Evolutionary conservation across 2,329 filamentous ascomycete species (phyloP), one percentile per base, ranked within the genome.

Genomic region (Westerdykella ornata): DNA sequence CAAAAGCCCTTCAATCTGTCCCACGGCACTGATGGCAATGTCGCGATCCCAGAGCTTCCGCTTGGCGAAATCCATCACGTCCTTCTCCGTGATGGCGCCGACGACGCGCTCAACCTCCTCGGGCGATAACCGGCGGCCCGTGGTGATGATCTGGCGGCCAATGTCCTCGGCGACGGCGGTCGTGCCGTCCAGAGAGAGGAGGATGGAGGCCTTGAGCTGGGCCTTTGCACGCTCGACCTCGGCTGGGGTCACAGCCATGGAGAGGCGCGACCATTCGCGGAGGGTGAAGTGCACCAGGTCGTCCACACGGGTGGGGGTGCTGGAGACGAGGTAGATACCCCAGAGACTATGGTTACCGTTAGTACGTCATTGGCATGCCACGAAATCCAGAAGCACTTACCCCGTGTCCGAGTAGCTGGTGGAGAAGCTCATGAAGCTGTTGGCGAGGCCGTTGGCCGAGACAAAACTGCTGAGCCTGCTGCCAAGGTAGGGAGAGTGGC

Each of bases 351-450:
- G 43, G n/a, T n/a, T 14, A 16, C 2, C 38, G 34, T 70, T 61
- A 70, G 66, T 51, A 43, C 29, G 6, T 11, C 20, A 35, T 43
- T 20, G 28, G 18, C 13, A 18, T 5, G 31, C 30, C 31, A 14
- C 2, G 12, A 12, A 4, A 40, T 11, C 7, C 7, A 3, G 20
- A 18, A 3, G 37, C 43, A 68, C 82, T 71, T 80, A 95, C 88
- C 89, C 92, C 68, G 92, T 98, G 71, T 98, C 92, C 66, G 89
- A 97, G 76, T 98, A 98, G 78, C 88, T 95, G 56, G 92, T 98
- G 54, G 89, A 96, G 76, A 98, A 98, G 76, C 87, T 94, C 94
- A 98, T 98, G 80, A 96, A 98, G 81, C 89, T 96, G 77, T 95
- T 98, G 71, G 92, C 92, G 49, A 98, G 80, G 69, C 89, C 84